These are phyloP conservation scores for Actinomortierella ambigua DNA, from an alignment of 371 early-diverging fungal genomes.

Conservation along the genomic window DNA sequence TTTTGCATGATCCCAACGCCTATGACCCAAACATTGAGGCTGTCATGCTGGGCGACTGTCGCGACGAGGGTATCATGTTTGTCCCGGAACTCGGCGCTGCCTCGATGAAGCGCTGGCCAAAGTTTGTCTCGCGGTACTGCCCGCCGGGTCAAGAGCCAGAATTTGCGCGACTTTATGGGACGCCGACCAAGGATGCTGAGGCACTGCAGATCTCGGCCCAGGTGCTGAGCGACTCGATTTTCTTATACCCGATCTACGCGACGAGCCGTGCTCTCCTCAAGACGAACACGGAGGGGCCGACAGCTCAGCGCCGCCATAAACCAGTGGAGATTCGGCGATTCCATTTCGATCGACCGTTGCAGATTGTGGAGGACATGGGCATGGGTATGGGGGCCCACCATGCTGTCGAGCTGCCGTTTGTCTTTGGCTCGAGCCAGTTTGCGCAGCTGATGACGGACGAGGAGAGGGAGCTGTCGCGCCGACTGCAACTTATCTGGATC, in stretches of 20 bases:
- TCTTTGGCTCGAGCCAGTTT: slow-evolving; percentile 30
- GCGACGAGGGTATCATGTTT: slow-evolving; percentile 38
- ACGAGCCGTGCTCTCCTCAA: slow-evolving; percentile 18
- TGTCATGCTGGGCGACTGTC: slow-evolving; percentile 44
- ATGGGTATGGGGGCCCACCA: slow-evolving; percentile 39
- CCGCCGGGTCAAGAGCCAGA: slow-evolving; percentile 37
- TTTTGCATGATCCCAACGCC: slow-evolving; percentile 27
- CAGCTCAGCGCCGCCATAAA: background rate
- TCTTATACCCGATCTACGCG: slow-evolving; percentile 39
- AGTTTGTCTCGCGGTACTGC: slow-evolving; percentile 27
- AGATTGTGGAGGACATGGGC: slow-evolving; percentile 32
- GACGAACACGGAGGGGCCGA: background rate
- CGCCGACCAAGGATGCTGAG: slow-evolving; percentile 34
- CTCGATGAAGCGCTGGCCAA: slow-evolving; percentile 40
- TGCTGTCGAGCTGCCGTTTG: slow-evolving; percentile 31
- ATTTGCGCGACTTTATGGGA: slow-evolving; percentile 39
- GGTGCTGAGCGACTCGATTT: slow-evolving; percentile 34
- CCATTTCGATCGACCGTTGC: slow-evolving; percentile 37
- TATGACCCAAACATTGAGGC: slow-evolving; percentile 32
- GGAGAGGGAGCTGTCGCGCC: slow-evolving; percentile 23
- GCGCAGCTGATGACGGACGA: slow-evolving; percentile 20
- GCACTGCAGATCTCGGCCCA: slow-evolving; percentile 23
- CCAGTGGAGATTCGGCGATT: slow-evolving; percentile 25
- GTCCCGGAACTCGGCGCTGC: slow-evolving; percentile 15
- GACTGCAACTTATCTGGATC: slow-evolving; percentile 31